Base-by-base conservation (phyloP, 2,329 filamentous ascomycete species). In the Diaporthe velutina region DNA sequence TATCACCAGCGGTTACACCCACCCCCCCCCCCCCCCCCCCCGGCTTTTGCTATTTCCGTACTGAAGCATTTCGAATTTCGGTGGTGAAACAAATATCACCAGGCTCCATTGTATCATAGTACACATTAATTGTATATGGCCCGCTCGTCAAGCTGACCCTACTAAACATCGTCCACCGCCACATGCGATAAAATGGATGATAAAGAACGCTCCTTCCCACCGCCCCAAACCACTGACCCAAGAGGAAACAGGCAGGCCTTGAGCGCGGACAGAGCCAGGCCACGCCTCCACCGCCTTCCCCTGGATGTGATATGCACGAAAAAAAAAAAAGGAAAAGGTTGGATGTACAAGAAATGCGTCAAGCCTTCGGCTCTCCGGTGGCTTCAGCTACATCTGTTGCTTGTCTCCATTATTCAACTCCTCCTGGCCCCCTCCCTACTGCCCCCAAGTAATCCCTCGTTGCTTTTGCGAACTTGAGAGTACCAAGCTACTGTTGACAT, bases 71-170 rank as follows among this genome's bases (percentile, higher is more conserved):
- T 17, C 10, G 5, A 19, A 19, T 4, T 17, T 42, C 8, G 7
- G 10, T 3, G 33, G 33, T 17, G 38, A 5, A 30, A 45, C n/a
- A 15, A 42, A 8, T 48, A 12, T 28, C 40, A 7, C 7, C 22
- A 38, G 22, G 40, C 33, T 22, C 70, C 17, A 19, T 40, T 54
- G 45, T 64, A 42, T 64, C 70, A 72, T 72, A 72, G 70, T 72
- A 72, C 57, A 72, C 70, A 72, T 72, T 72, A 72, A 64, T 61
- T 72, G 70, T 72, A 64, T 72, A 64, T 54, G 70, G 42, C n/a
- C n/a, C 45, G 64, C 64, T 22, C 1, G n/a, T 54, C 48, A 54
- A 50, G 48, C 64, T 33, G 40, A 13, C 22, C 64, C 30, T 52
- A 35, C 22, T 52, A 30, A 28, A 54, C 48, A 54, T 30, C 38